These are phyloP conservation scores for Leersia perrieri DNA, from an alignment of 176 grass and related monocot species.

Conservation along the genomic window DNA sequence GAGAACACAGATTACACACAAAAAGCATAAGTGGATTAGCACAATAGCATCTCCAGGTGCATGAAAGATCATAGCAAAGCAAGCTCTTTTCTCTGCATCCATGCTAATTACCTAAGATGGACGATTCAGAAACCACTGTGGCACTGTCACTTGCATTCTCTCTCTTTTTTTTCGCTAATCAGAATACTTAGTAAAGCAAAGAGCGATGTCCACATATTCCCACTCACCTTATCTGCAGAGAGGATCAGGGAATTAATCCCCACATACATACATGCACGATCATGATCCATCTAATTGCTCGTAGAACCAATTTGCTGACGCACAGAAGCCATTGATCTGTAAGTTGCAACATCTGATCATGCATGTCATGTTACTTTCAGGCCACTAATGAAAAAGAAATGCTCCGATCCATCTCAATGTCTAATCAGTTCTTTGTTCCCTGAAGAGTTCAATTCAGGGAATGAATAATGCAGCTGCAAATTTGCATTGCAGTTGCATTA, in stretches of 20 bases:
- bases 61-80: not conserved
- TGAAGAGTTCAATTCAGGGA: not conserved
- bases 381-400: not conserved
- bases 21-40: not conserved
- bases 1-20: constrained; percentile 1
- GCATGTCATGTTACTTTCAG: not conserved
- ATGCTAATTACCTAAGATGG: not conserved
- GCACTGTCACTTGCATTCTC: not conserved
- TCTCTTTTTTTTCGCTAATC: not conserved
- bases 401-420: constrained; percentile 3
- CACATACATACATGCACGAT: constrained; percentile 12
- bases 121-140: not conserved
- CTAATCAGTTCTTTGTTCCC: not conserved
- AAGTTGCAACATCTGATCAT: constrained; percentile 30
- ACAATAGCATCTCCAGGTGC: not conserved
- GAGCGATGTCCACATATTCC: constrained; percentile 24
- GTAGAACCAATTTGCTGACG: constrained; percentile 29
- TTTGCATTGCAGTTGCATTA: not conserved
- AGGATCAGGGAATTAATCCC: constrained; percentile 40
- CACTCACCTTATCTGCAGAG: constrained; percentile 15
- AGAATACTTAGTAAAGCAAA: constrained; percentile 4
- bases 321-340: not conserved
- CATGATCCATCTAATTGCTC: constrained; percentile 8
- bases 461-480: constrained; percentile 8
- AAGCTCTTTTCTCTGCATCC: not conserved